Conservation (phyloP, 2,329 filamentous ascomycete species). For the Trichoderma sp. region DNA sequence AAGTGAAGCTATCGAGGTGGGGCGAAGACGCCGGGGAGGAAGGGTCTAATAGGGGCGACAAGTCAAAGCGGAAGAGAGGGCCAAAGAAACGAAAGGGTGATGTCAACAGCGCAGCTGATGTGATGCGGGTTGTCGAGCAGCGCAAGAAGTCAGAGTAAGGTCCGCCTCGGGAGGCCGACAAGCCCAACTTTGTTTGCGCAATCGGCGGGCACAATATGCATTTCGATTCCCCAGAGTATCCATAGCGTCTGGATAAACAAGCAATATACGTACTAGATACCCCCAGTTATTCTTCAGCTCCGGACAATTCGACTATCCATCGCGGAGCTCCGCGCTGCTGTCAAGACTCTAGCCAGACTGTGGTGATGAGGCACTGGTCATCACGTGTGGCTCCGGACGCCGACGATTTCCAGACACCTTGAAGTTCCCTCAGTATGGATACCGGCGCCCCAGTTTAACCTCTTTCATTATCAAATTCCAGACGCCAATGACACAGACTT, state of each 20-base stretch:
- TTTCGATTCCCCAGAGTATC: neutral
- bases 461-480: slow-evolving; percentile 7
- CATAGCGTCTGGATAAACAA: neutral
- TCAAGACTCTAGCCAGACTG: neutral
- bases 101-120: slow-evolving; percentile 75
- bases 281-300: slow-evolving; percentile 1
- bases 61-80: slow-evolving; percentile 67
- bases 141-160: slow-evolving; percentile 40
- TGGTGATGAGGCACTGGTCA: neutral
- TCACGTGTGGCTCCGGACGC: neutral
- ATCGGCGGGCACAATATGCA: neutral
- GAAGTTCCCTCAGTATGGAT: neutral
- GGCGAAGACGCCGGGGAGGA: slow-evolving; percentile 51
- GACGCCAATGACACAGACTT: slow-evolving; percentile 21
- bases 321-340: slow-evolving; percentile 16
- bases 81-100: slow-evolving; percentile 77
- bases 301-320: neutral
- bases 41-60: slow-evolving; percentile 46
- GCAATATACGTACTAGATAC: slow-evolving; percentile 6
- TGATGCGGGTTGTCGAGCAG: slow-evolving; percentile 74
- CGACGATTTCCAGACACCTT: neutral
- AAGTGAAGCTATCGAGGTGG: slow-evolving; percentile 69
- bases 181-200: neutral
- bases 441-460: neutral
- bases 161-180: neutral